Evolutionary conservation across 495 filamentous ascomycete species (phyloP).

Genomic region (Letharia columbiana): DNA sequence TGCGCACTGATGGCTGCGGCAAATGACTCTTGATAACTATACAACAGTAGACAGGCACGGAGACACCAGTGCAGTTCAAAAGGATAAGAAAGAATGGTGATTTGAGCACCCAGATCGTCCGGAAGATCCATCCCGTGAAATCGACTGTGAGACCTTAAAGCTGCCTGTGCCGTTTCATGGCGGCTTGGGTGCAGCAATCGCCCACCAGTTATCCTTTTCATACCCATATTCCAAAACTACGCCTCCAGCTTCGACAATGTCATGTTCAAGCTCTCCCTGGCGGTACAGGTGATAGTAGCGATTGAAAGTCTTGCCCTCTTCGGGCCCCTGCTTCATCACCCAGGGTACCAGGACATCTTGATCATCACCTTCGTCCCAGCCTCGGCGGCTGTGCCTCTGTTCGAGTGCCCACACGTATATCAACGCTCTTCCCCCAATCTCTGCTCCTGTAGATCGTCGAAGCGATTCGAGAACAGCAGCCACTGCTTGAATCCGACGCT

Average conservation of each 20-base stretch:
- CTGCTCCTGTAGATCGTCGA: constrained; percentile 27
- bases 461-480: constrained; percentile 62
- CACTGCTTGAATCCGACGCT: constrained; percentile 65
- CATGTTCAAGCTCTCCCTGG: constrained; percentile 75
- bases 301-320: constrained; percentile 55
- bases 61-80: background rate
- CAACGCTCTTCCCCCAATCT: constrained; percentile 48
- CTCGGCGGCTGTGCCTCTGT: constrained; percentile 78
- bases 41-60: background rate
- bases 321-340: constrained; percentile 53
- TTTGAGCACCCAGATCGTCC: background rate
- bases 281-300: constrained; percentile 94
- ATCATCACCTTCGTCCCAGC: constrained; percentile 78
- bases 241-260: constrained; percentile 69
- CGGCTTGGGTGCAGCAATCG: constrained; percentile 41
- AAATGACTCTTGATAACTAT: background rate
- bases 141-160: background rate
- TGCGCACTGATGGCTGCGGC: background rate
- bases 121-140: background rate
- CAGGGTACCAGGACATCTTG: constrained; percentile 97
- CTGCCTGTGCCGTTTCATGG: background rate
- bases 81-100: background rate
- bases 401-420: constrained; percentile 97
- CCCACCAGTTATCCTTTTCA: constrained; percentile 99
- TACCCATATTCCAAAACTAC: constrained; percentile 72